Evolutionary conservation across 306 rosid species (phyloP).

Genomic region (Gillenia trifoliata): DNA sequence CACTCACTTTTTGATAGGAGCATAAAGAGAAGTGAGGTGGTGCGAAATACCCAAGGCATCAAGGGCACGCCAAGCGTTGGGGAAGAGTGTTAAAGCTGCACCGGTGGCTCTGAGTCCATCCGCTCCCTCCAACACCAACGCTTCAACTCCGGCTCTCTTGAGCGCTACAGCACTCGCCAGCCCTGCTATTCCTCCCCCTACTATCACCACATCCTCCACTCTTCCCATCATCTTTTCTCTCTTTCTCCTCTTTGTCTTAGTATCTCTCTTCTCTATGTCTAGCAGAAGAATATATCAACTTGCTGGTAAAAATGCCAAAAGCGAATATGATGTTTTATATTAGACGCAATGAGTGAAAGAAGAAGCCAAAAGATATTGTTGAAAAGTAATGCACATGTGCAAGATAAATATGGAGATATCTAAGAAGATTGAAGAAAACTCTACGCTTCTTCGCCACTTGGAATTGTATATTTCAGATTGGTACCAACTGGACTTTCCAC

Average conservation of each 20-base stretch:
- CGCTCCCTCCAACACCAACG: slow-evolving; percentile 14
- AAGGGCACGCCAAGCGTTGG: slow-evolving; percentile 11
- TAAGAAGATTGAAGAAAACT: too few relatives aligned
- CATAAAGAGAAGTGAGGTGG: slow-evolving; percentile 3
- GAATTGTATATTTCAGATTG: too few relatives aligned
- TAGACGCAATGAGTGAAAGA: too few relatives aligned
- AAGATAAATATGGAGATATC: too few relatives aligned
- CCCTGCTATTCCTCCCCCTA: slow-evolving; percentile 18
- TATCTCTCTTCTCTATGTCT: not conserved
- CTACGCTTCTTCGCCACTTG: too few relatives aligned
- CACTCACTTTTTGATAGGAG: not conserved
- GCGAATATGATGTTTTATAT: too few relatives aligned
- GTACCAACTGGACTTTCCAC: too few relatives aligned
- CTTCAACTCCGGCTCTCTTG: slow-evolving; percentile 13
- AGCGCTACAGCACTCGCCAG: slow-evolving; percentile 15
- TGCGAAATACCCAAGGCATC: slow-evolving; percentile 12
- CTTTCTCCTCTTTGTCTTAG: not conserved
- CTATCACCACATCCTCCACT: slow-evolving; percentile 14
- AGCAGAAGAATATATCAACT: too few relatives aligned
- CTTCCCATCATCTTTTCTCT: too few relatives aligned
- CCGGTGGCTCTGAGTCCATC: not conserved
- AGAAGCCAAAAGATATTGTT: too few relatives aligned
- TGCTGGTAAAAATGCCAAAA: too few relatives aligned
- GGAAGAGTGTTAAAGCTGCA: slow-evolving; percentile 8
- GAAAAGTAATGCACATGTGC: too few relatives aligned